phyloP scores from a whole-genome alignment of 1,139 yeast species.

The Saccharomyces hybrid region DNA sequence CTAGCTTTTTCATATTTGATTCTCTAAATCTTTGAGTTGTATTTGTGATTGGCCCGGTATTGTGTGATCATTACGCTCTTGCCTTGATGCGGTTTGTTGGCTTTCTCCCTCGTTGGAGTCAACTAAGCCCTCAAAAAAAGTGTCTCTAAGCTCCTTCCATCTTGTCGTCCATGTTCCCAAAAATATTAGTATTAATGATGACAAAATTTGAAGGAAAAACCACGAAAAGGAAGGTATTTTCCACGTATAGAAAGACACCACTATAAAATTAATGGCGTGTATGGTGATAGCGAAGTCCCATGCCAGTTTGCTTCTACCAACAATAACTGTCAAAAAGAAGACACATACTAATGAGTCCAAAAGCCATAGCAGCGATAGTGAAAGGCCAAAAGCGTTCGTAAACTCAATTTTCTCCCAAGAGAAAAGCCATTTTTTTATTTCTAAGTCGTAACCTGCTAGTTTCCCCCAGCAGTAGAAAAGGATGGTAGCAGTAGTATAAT shows the following conservation, averaged over 20 bases:
- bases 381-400: slow-evolving; percentile 75
- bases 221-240: slow-evolving; percentile 69
- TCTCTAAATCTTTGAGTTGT: slow-evolving; percentile 30
- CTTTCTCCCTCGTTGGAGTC: slow-evolving; percentile 35
- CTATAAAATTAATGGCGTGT: slow-evolving; percentile 67
- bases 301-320: slow-evolving; percentile 86
- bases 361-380: slow-evolving; percentile 67
- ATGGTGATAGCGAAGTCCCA: slow-evolving; percentile 92
- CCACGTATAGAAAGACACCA: slow-evolving; percentile 60
- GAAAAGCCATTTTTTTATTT: slow-evolving; percentile 55
- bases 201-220: slow-evolving; percentile 74
- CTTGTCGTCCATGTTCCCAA: slow-evolving; percentile 81
- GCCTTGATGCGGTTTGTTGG: slow-evolving; percentile 1
- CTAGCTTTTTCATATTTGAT: slow-evolving; percentile 15
- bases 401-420: slow-evolving; percentile 71
- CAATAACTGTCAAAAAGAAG: slow-evolving; percentile 73
- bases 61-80: not conserved
- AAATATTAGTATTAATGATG: slow-evolving; percentile 61
- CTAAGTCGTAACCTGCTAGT: slow-evolving; percentile 56
- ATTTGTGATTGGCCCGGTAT: slow-evolving; percentile 15
- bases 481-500: slow-evolving; percentile 54
- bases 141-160: slow-evolving; percentile 80
- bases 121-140: slow-evolving; percentile 76
- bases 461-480: slow-evolving; percentile 51
- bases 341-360: slow-evolving; percentile 72